Evolutionary conservation across 805 yeast species (phyloP), one percentile per base, ranked within the genome.

Genomic region (Yamadazyma akitaensis): DNA sequence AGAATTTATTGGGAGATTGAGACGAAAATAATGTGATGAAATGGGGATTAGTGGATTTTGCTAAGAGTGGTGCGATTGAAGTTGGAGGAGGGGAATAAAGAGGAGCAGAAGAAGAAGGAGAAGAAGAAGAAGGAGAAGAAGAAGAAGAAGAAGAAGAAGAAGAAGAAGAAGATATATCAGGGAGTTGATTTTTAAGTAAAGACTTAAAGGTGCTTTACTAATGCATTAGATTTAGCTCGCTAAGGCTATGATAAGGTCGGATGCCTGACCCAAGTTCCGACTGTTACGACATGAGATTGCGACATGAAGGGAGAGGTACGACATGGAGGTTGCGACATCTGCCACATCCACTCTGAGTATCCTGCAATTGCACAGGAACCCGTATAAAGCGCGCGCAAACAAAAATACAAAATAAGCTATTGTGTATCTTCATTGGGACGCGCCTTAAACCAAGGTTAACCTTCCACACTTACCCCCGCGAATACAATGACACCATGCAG

Each of bases 381-480:
- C 32, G 12, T 13, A 28, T 4, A 3, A 28, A 13, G 32, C 32
- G 32, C 30, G 30, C n/a, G 33, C 14, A 38, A 25, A 38, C 32
- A 38, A 26, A 38, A 26, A 28, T 26, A 38, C 43, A 5, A 40
- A 40, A 26, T 25, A 13, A 28, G 43, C 26, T 28, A 31, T 40
- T 40, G 36, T 40, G 13, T 31, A 31, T 19, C 43, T 40, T 25
- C 12, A 31, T 21, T 40, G 9, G 43, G 43, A 25, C 32, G 41
- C 41, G 41, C 19, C 41, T 21, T 11, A 28, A 13, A 5, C 32
- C n/a, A 5, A 13, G n/a, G n/a, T n/a, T 12, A 5, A 28, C 33
- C 25, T 26, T 33, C 24, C 41, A 26, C n/a, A 13, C 30, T 30
- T 9, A 21, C 33, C 25, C 41, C 19, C 39, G 30, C 39, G 39